These are phyloP conservation scores for Amoebophrya sp. DNA, from an alignment of 169 alveolate genomes.

Conservation along the genomic window DNA sequence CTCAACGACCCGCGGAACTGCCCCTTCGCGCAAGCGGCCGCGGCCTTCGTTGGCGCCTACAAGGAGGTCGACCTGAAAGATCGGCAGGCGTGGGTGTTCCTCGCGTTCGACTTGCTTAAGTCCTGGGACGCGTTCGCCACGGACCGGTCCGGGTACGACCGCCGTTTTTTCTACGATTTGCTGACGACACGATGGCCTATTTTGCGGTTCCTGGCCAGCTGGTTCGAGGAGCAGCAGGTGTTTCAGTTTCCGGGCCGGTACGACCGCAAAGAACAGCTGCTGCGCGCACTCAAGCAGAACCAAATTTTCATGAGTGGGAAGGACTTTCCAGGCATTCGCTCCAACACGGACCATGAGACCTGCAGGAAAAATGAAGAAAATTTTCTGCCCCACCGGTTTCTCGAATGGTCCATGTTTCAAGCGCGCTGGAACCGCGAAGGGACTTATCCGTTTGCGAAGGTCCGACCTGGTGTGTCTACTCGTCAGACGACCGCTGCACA, in stretches of 20 bases:
- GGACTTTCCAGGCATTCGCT: too few species aligned
- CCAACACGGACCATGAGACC: too few species aligned
- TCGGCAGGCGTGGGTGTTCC: not conserved
- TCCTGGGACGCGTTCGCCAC: conserved; percentile 41
- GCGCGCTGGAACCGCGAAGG: not conserved
- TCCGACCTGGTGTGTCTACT: too few species aligned
- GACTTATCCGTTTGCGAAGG: not conserved
- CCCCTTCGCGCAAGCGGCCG: not conserved
- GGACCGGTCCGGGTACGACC: conserved; percentile 28
- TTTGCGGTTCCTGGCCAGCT: not conserved
- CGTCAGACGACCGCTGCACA: too few species aligned
- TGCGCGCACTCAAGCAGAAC: too few species aligned
- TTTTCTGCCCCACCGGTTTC: not conserved
- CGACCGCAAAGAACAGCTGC: too few species aligned
- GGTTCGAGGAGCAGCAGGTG: not conserved
- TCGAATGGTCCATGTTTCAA: not conserved
- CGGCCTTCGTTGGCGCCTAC: not conserved
- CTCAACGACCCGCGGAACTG: not conserved
- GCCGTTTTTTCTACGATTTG: conserved; percentile 36
- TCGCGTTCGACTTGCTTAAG: not conserved
- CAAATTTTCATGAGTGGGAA: too few species aligned
- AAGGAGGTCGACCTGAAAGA: not conserved
- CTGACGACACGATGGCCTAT: conserved; percentile 28
- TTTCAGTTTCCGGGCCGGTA: too few species aligned
- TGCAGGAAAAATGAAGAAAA: too few species aligned